phyloP scores from a whole-genome alignment of 805 yeast species.

The Saturnispora dispora region DNA sequence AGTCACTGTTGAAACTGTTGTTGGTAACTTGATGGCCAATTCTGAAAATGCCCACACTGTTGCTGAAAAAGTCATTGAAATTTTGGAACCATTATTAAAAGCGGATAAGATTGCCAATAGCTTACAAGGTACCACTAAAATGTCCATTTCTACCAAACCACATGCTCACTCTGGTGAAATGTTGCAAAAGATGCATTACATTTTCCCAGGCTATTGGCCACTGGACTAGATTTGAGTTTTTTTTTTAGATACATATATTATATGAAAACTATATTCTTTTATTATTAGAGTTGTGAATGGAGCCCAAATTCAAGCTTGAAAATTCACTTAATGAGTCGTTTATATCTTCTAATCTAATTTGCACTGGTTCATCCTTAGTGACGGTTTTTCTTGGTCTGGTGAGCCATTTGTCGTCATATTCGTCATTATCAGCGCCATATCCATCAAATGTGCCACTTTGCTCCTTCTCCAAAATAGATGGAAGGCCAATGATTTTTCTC shows the following conservation, averaged over 20 bases:
- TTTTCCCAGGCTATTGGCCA: conserved; percentile 91
- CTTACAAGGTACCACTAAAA: conserved; percentile 68
- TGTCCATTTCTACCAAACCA: conserved; percentile 68
- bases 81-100: conserved; percentile 52
- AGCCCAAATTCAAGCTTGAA: background rate
- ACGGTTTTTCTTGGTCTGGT: background rate
- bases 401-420: conserved; percentile 1
- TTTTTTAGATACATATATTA: background rate
- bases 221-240: conserved; percentile 6
- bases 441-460: background rate
- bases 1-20: conserved; percentile 96
- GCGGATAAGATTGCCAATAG: conserved; percentile 60
- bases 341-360: conserved; percentile 5
- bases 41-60: conserved; percentile 74
- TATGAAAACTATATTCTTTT: background rate
- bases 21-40: conserved; percentile 82
- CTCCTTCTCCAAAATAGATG: conserved; percentile 6
- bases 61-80: conserved; percentile 59
- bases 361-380: background rate
- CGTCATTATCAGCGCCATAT: conserved; percentile 6
- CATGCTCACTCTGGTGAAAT: conserved; percentile 64
- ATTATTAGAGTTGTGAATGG: background rate
- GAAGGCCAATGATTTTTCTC: conserved; percentile 37
- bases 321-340: background rate
- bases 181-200: conserved; percentile 69